Base-by-base conservation (phyloP, 192 early-diverging fungal genomes). In the Coemansia sp. region DNA sequence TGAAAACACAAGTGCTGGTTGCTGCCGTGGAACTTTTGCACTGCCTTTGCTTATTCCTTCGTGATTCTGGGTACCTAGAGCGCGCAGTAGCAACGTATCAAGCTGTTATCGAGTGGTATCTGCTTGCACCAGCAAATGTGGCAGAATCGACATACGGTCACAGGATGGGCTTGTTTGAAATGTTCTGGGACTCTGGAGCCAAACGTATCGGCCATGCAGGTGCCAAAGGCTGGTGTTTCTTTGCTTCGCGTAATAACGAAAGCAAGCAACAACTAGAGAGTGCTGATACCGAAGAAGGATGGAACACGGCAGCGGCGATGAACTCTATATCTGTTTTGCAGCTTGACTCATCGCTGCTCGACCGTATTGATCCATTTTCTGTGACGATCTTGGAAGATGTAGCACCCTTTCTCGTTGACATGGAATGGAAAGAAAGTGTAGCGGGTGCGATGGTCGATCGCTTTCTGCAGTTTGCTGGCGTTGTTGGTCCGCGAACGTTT, bases 321-420 rank as follows among this genome's bases (percentile, higher is more conserved):
- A 11, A 5, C 3, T 30, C 52, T 2, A n/a, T 17, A 25, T 54
- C 52, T 3, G 29, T 54, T 28, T n/a, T 28, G 15, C 28, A 54
- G 13, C 4, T 54, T 7, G 52, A 54, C 19, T 25, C 27, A 6
- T 7, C 25, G 6, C 10, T 28, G 30, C 30, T 54, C 2, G 29
- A 54, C 28, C 17, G 23, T 14, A 27, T 55, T 37, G 74, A 76
- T 33, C 64, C 64, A 57, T 64, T 70, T 44, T 34, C 61, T 6
- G 50, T 76, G 10, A 50, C 52, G 11, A 42, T 76, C 14, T 76
- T 76, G 41, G 74, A 76, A 40, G 74, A 76, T 19, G 57, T 76
- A 2, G 62, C 63, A 64, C 60, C 59, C 8, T 66, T 67, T 56
- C 61, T 76, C n/a, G 53, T 53, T 8, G 74, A 76, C 30, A 33